Evolutionary conservation across 2,329 filamentous ascomycete species (phyloP).

Genomic region (Metarhizium rileyi): DNA sequence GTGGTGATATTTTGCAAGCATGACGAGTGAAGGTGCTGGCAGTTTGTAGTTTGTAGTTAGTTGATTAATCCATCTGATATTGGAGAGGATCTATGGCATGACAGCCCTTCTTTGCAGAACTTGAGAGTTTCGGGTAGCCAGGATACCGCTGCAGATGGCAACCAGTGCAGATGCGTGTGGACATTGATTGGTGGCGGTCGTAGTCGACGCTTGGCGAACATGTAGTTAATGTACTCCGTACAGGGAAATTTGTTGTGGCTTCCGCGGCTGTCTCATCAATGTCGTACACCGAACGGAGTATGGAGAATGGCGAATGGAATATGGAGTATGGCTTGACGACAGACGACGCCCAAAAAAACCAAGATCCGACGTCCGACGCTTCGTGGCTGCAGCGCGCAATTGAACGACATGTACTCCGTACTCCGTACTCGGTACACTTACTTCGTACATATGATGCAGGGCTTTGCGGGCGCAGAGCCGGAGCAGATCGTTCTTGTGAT

Average conservation of each 20-base stretch:
- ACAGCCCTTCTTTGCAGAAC: background rate
- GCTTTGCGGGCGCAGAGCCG: no score
- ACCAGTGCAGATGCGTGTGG: background rate
- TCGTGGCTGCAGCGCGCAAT: background rate
- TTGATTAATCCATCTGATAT: background rate
- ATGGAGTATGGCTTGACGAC: background rate
- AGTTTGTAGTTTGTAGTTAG: no score
- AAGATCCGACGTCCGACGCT: background rate
- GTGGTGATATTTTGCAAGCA: background rate
- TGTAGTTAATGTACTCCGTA: background rate
- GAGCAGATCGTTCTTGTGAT: no score
- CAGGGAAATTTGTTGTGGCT: background rate
- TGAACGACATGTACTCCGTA: background rate
- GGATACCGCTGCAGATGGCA: background rate
- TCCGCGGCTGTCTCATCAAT: background rate
- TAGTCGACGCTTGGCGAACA: background rate
- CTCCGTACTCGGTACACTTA: background rate
- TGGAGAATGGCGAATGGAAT: no score
- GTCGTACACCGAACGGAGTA: no score
- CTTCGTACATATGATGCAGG: no score
- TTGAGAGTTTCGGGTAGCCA: background rate
- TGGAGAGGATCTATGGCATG: background rate
- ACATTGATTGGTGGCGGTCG: background rate
- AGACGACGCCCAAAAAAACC: background rate
- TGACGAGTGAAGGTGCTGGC: background rate